Conservation (phyloP, 2,329 filamentous ascomycete species). For the Colletotrichum salicis region DNA sequence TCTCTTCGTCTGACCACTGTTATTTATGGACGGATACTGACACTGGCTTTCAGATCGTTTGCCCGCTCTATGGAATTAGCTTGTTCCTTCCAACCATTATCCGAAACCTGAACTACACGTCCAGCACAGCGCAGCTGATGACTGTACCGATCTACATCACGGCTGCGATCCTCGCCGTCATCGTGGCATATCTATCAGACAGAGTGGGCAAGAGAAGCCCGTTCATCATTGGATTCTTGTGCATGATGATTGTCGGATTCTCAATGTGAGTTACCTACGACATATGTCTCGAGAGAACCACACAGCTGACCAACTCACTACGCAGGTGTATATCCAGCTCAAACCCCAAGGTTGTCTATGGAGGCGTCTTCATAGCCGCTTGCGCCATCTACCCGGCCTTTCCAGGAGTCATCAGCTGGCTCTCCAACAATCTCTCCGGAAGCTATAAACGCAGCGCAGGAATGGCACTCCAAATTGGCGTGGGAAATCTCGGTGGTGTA, state of each 20-base stretch:
- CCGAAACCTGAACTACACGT: conserved; percentile 65
- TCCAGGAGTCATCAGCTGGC: conserved; percentile 82
- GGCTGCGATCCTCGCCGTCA: conserved; percentile 68
- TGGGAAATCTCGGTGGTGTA: conserved; percentile 67
- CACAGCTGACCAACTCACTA: conserved; percentile 41
- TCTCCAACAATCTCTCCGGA: conserved; percentile 79
- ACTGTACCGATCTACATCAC: conserved; percentile 70
- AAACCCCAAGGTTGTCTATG: conserved; percentile 74
- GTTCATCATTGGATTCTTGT: conserved; percentile 65
- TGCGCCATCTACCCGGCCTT: conserved; percentile 85
- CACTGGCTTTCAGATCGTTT: conserved; percentile 53
- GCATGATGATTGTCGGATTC: conserved; percentile 66
- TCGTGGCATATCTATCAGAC: conserved; percentile 66
- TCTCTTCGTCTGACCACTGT: conserved; percentile 35
- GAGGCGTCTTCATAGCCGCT: conserved; percentile 79
- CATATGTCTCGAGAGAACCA: fast-evolving
- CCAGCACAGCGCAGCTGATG: conserved; percentile 71
- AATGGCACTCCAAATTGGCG: conserved; percentile 72
- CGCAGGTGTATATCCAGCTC: conserved; percentile 65
- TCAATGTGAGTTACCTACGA: conserved; percentile 54
- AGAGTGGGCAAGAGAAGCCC: conserved; percentile 62
- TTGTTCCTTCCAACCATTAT: conserved; percentile 74
- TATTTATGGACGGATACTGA: conserved; percentile 39
- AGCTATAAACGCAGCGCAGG: conserved; percentile 72
- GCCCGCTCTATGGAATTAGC: conserved; percentile 66